phyloP scores from a whole-genome alignment of 129 eudicot genomes.

The Helichrysum umbraculigerum region DNA sequence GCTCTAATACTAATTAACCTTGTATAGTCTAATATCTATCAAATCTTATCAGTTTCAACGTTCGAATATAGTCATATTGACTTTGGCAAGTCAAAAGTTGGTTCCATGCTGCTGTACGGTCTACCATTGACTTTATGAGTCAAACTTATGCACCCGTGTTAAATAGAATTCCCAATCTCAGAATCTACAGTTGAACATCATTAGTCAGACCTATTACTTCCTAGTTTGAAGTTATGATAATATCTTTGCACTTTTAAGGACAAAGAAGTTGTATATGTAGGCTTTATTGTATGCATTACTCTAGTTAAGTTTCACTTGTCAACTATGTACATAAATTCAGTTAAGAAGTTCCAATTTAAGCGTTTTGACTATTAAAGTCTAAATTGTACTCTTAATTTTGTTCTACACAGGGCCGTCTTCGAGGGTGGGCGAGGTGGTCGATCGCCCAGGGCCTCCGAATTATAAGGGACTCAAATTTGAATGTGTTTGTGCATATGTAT shows the following conservation, averaged over 20 bases:
- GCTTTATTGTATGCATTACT: background rate
- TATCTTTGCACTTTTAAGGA: background rate
- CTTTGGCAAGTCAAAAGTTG: background rate
- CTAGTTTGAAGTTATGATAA: background rate
- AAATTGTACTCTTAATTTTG: background rate
- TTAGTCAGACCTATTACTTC: background rate
- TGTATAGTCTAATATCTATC: too few relatives aligned
- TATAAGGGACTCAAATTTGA: too few relatives aligned
- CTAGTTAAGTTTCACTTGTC: too few relatives aligned
- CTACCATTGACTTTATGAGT: background rate
- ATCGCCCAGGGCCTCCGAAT: too few relatives aligned
- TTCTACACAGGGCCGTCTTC: too few relatives aligned
- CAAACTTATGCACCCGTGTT: background rate
- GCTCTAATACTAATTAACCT: background rate
- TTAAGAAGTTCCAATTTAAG: background rate
- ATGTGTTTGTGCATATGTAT: too few relatives aligned
- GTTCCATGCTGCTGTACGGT: background rate
- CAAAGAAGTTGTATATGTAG: background rate
- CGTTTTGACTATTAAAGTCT: conserved; percentile 10
- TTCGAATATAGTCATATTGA: background rate
- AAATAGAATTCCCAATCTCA: background rate
- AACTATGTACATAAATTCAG: too few relatives aligned
- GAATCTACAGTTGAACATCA: background rate
- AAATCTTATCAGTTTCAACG: background rate
- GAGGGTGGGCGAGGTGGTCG: too few relatives aligned